Evolutionary conservation across 2,329 filamentous ascomycete genomes (phyloP).

Genomic region (Huntiella abstrusa): DNA sequence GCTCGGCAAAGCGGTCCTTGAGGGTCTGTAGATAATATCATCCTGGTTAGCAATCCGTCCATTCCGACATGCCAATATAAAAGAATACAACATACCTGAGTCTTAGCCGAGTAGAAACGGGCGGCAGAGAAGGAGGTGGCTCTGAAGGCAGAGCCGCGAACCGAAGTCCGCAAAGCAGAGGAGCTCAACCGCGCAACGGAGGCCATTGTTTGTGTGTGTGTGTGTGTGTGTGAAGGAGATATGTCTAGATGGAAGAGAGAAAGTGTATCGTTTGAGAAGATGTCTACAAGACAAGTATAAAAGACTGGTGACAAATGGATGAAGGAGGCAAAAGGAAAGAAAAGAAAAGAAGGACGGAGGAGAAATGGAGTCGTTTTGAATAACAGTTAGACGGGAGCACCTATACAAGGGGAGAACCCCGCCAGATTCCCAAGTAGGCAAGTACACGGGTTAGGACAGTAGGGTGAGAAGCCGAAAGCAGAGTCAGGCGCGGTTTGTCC

Average conservation of each 20-base stretch:
- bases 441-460: constrained; percentile 1
- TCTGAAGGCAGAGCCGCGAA: constrained; percentile 47
- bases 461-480: constrained; percentile 17
- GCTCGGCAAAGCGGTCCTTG: constrained; percentile 96
- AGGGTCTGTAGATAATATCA: constrained; percentile 44
- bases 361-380: constrained; percentile 14
- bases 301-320: constrained; percentile 1
- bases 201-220: constrained; percentile 44
- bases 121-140: constrained; percentile 62
- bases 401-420: constrained; percentile 16
- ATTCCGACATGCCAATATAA: neutral
- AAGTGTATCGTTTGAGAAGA: constrained; percentile 4
- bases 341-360: constrained; percentile 19
- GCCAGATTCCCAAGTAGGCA: constrained; percentile 11
- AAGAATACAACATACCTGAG: constrained; percentile 37
- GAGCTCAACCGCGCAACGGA: constrained; percentile 65
- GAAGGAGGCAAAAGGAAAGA: constrained; percentile 15
- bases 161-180: constrained; percentile 61
- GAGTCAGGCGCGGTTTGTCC: neutral
- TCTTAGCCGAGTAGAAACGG: constrained; percentile 86
- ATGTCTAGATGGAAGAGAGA: constrained; percentile 3
- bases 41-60: neutral
- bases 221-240: constrained; percentile 15
- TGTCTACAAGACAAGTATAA: neutral
- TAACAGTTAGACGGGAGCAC: constrained; percentile 11